Evolutionary conservation across 1,284 basidiomycete genomes (phyloP).

Genomic region (Amylostereum areolatum): DNA sequence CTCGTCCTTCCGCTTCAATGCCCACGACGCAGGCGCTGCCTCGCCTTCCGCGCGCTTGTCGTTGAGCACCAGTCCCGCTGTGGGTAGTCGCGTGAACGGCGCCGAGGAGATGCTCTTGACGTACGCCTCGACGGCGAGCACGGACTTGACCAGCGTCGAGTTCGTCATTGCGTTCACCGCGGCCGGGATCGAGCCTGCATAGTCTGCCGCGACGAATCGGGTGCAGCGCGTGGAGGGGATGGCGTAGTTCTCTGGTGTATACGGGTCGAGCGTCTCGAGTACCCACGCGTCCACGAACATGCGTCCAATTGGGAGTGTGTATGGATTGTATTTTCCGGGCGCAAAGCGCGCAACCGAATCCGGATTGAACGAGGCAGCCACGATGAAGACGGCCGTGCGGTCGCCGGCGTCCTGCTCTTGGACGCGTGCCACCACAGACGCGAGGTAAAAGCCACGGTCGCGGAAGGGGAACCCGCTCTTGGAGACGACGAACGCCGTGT

Average conservation of each 20-base stretch:
- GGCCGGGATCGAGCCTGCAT: constrained; percentile 80
- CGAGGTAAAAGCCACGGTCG: constrained; percentile 82
- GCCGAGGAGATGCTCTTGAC: constrained; percentile 58
- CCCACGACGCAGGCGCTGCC: constrained; percentile 42
- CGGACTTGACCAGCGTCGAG: constrained; percentile 60
- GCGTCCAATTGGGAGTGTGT: constrained; percentile 70
- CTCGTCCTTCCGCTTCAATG: constrained; percentile 51
- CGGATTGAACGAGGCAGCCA: constrained; percentile 72
- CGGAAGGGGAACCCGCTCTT: constrained; percentile 89
- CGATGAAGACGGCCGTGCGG: constrained; percentile 64
- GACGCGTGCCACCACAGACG: constrained; percentile 66
- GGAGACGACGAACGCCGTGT: constrained; percentile 62
- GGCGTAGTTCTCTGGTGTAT: constrained; percentile 90
- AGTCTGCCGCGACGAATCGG: constrained; percentile 85
- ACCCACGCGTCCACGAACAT: constrained; percentile 95
- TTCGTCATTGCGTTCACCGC: constrained; percentile 90
- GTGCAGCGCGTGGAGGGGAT: constrained; percentile 94
- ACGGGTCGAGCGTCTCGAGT: constrained; percentile 94
- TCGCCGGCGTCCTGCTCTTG: constrained; percentile 25
- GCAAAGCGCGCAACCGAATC: constrained; percentile 54
- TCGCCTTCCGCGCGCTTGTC: constrained; percentile 40
- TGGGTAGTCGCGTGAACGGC: constrained; percentile 64
- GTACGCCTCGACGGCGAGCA: constrained; percentile 67
- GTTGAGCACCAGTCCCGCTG: constrained; percentile 49
- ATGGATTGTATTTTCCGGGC: constrained; percentile 73